Evolutionary conservation across 148 eudicot species (phyloP).

Genomic region (Selenicereus undatus): DNA sequence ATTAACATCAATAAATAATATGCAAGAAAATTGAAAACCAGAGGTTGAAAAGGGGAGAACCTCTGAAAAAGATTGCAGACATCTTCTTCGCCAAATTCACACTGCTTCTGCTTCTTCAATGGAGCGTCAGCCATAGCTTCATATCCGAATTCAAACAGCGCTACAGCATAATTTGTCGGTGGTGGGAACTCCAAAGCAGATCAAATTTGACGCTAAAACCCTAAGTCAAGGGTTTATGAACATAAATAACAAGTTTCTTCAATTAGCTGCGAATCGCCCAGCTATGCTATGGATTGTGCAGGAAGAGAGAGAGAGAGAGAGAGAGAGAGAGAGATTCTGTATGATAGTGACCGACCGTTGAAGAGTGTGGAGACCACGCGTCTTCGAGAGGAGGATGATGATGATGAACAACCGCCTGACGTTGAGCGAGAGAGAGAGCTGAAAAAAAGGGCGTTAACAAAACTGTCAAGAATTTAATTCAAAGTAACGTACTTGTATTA

Average conservation of each 20-base stretch:
- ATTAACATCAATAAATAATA: not conserved
- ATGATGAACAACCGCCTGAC: not conserved
- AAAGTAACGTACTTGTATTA: too few relatives aligned
- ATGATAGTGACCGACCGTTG: slow-evolving; percentile 12
- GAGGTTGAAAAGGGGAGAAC: slow-evolving; percentile 21
- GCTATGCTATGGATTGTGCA: not conserved
- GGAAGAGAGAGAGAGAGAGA: not conserved
- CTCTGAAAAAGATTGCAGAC: slow-evolving; percentile 53
- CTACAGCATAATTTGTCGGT: slow-evolving; percentile 25
- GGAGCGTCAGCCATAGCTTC: slow-evolving; percentile 41
- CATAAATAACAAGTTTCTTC: not conserved
- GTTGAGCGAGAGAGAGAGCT: not conserved
- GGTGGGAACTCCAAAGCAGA: not conserved
- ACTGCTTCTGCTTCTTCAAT: slow-evolving; percentile 39
- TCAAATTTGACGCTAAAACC: slow-evolving; percentile 15
- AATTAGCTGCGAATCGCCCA: slow-evolving; percentile 4
- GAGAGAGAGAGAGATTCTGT: not conserved
- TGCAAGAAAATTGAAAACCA: not conserved
- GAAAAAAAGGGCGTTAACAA: not conserved
- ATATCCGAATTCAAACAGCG: slow-evolving; percentile 28
- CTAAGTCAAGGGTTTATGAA: not conserved
- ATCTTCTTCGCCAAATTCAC: slow-evolving; percentile 49
- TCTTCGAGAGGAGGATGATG: slow-evolving; percentile 3
- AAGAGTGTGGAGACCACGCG: slow-evolving; percentile 6
- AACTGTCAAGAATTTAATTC: too few relatives aligned